Base-by-base conservation (phyloP, 2,329 filamentous ascomycete species). In the Epichloe coenophiala region DNA sequence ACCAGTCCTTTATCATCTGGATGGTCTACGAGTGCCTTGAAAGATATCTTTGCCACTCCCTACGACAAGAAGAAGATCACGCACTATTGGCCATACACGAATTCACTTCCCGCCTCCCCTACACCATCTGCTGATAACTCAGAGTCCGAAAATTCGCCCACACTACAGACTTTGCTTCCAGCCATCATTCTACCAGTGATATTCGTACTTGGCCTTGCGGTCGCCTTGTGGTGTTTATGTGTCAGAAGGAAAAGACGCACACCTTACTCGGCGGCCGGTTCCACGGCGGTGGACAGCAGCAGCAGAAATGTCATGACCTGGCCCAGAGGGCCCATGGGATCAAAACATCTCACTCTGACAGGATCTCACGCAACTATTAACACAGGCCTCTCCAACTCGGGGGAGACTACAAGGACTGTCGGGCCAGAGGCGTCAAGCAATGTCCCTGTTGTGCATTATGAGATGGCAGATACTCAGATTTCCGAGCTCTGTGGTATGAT, bases 1-100 rank as follows among this genome's bases (percentile, higher is more conserved):
- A 86, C 78, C 0, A 71, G 73, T 0, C 87, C 86, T 2, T 69
- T 73, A 5, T 75, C 79, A 15, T 75, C 74, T 1, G 72, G 74
- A 3, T 86, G 80, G 75, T 70, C 68, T 0, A 47, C 70, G 65
- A 49, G 59, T 59, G 52, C 69, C 53, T 72, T 87, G 1, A 67
- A 61, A 0, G 61, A 61, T 4, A 63, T 86, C 17, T 86, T 87
- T 53, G 65, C 63, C 0, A 72, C 68, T 0, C 55, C 67, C 4
- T 87, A 87, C 56, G 66, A 76, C 4, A 73, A 69, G 7, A 65
- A 68, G 4, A 82, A 78, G 56, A 75, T 86, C 42, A 68, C 65
- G 5, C 74, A 68, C 0, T 83, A 75, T 60, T 86, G 80, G 58
- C 82, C 83, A 0, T 87, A 86, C 55, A 58, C 62, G 8, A 59